A percentile compares a stretch with the other conserved stretches of the same genome.
These are phyloP conservation scores for Thelonectria olida DNA, from an alignment of 2,329 filamentous ascomycete genomes.

Conservation along the genomic window DNA sequence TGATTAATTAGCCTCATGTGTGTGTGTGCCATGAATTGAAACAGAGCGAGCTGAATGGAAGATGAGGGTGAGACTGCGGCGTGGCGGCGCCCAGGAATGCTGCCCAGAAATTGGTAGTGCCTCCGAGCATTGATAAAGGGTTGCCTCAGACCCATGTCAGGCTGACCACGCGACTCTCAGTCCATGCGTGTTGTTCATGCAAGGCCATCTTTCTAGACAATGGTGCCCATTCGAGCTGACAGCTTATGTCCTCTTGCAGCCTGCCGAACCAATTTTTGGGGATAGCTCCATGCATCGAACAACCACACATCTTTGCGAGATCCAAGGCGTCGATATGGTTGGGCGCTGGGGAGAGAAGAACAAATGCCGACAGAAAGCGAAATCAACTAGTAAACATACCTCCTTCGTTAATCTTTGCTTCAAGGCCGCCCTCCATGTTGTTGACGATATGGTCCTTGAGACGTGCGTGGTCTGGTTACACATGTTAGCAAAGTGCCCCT, in stretches of 20 bases:
- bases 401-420: constrained; percentile 92
- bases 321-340: constrained; percentile 15
- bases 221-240: constrained; percentile 13
- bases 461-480: constrained; percentile 80
- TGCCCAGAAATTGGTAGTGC: constrained; percentile 7
- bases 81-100: no score
- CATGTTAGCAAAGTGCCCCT: constrained; percentile 37
- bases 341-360: neutral
- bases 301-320: constrained; percentile 22
- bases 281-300: constrained; percentile 22
- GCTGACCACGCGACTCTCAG: constrained; percentile 43
- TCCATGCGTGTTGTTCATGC: constrained; percentile 48
- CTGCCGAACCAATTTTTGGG: neutral
- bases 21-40: neutral
- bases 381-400: constrained; percentile 65
- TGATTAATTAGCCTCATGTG: constrained; percentile 27
- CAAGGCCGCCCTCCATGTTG: constrained; percentile 87
- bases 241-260: neutral
- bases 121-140: constrained; percentile 4
- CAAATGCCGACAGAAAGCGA: constrained; percentile 39
- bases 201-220: constrained; percentile 38
- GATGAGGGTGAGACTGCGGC: constrained; percentile 14
- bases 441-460: constrained; percentile 91
- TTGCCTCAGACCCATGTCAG: constrained; percentile 4
- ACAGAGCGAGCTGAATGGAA: neutral